phyloP scores from a whole-genome alignment of 305 asterid genomes.

The Solanum chacoense region DNA sequence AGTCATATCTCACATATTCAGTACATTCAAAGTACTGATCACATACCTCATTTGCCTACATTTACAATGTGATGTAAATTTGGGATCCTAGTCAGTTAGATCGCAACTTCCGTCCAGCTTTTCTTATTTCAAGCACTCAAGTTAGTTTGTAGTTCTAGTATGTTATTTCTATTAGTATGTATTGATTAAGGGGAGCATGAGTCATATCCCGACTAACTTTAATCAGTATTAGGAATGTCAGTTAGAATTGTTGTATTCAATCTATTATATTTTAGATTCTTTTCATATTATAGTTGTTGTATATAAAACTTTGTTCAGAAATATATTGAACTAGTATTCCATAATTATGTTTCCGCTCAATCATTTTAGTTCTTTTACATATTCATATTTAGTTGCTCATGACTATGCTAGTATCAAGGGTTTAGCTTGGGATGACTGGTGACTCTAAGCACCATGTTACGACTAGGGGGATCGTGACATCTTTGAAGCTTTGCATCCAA shows the following conservation, averaged over 20 bases:
- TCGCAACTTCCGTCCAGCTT: not conserved
- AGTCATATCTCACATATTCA: too few relatives aligned
- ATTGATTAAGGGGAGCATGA: not conserved
- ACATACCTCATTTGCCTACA: not conserved
- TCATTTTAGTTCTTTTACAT: too few relatives aligned
- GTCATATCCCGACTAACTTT: not conserved
- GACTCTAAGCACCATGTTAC: not conserved
- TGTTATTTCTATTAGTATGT: too few relatives aligned
- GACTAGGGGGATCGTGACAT: not conserved
- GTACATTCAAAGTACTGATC: not conserved
- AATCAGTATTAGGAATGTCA: not conserved
- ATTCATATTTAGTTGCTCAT: not conserved
- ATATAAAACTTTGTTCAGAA: too few relatives aligned
- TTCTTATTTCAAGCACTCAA: not conserved
- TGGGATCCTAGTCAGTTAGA: not conserved
- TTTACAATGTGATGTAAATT: not conserved
- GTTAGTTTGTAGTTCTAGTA: not conserved
- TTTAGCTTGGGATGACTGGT: not conserved
- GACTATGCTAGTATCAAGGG: not conserved
- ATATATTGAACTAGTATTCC: not conserved
- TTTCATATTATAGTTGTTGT: not conserved
- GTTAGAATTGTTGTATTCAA: not conserved
- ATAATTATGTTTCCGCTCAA: not conserved
- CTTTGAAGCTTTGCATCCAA: not conserved
- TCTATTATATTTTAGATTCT: too few relatives aligned